Conservation (phyloP, 805 yeast genomes). For the Yarrowia yakushimensis region DNA sequence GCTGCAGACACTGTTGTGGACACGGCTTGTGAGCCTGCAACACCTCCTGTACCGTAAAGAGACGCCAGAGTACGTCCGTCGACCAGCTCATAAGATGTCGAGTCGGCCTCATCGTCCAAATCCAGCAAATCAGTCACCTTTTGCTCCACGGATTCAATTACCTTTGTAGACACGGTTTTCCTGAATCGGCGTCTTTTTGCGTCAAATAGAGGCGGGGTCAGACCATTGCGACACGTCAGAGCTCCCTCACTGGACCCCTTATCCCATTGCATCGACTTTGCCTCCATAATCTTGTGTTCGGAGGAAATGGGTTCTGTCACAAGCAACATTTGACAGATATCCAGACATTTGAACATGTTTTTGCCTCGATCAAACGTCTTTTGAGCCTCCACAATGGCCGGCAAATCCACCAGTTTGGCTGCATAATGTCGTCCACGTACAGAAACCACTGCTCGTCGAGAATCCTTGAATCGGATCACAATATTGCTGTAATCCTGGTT, state of each 20-base stretch:
- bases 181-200: constrained; percentile 68
- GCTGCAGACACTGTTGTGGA: constrained; percentile 27
- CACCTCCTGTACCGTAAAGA: constrained; percentile 32
- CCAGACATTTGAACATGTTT: constrained; percentile 81
- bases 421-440: constrained; percentile 70
- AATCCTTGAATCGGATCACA: constrained; percentile 77
- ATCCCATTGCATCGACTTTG: constrained; percentile 21
- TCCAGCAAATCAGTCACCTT: constrained; percentile 72
- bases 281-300: constrained; percentile 8
- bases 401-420: constrained; percentile 83
- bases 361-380: constrained; percentile 80
- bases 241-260: neutral
- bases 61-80: constrained; percentile 36
- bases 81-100: constrained; percentile 68
- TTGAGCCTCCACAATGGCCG: constrained; percentile 80
- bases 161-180: constrained; percentile 62
- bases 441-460: constrained; percentile 70
- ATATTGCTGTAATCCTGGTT: constrained; percentile 61
- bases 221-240: constrained; percentile 54
- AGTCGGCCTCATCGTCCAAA: constrained; percentile 81
- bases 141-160: constrained; percentile 72
- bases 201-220: constrained; percentile 75
- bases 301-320: constrained; percentile 55
- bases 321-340: constrained; percentile 77
- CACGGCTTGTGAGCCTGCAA: constrained; percentile 30